Base-by-base conservation (phyloP, 2,329 filamentous ascomycete species). In the Mycosphaerella arachidis region DNA sequence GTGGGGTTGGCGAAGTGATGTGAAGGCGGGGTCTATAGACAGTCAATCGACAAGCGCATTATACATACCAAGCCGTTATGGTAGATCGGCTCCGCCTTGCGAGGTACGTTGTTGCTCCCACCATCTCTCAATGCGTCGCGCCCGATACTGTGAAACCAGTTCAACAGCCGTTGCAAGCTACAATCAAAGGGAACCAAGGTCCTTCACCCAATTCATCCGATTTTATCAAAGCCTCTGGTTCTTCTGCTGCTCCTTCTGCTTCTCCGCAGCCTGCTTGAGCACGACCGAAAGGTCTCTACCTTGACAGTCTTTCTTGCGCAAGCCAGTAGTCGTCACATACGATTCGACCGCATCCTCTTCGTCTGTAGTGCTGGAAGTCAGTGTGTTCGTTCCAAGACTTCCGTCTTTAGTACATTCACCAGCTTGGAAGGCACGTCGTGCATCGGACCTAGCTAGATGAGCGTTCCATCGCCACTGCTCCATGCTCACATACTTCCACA, bases 401-500 rank as follows among this genome's bases (percentile, higher is more conserved):
- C 48, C 35, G 1, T 61, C 55, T 35, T 56, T 48, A 20, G 55
- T 40, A 40, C 33, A 31, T 2, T 54, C 24, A 16, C 51, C 57
- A 20, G 51, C 54, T 16, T 56, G 54, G 18, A 57, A 48, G 7
- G 29, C 53, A 3, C 59, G 55, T 12, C 46, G 13, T 6, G n/a
- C 24, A n/a, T 52, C 54, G 20, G 30, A 48, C 29, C 54, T 60
- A 8, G 33, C 43, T 43, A 63, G 31, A 30, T 66, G 60, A 10
- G 51, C 40, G 29, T 65, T 53, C 66, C 66, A 70, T 9, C 43
- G 30, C 16, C 66, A 16, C 48, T 70, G 66, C 24, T 63, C 58
- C 6, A 35, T 31, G 35, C 64, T 68, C 2, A 61, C 61, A 16
- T 40, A 56, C 53, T 68, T 66, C 68, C 68, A 70, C 1, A 67